These are phyloP conservation scores for Cladophialophora bantiana DNA, from an alignment of 2,329 filamentous ascomycete genomes.

Conservation along the genomic window DNA sequence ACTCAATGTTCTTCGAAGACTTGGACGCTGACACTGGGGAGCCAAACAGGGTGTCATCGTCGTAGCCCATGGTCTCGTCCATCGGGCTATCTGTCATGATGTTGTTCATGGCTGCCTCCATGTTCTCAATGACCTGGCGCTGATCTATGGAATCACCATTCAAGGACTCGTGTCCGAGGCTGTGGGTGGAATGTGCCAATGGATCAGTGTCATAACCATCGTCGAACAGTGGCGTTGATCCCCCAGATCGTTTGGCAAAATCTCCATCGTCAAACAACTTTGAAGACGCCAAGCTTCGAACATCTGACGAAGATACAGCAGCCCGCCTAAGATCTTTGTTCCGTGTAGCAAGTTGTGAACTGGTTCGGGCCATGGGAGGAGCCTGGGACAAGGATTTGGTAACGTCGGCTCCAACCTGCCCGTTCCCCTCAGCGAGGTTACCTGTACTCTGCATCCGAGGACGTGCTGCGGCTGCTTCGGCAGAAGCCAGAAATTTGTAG, in stretches of 20 bases:
- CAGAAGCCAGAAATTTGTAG: constrained; percentile 92
- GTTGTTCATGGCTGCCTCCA: constrained; percentile 88
- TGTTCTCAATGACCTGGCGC: constrained; percentile 83
- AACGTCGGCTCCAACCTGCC: background rate
- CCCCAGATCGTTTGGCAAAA: constrained; percentile 25
- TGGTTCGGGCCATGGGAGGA: constrained; percentile 56
- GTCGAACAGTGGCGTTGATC: constrained; percentile 71
- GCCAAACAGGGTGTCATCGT: constrained; percentile 46
- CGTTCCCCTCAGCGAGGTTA: constrained; percentile 26
- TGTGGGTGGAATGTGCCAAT: constrained; percentile 78
- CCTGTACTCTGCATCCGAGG: constrained; percentile 28
- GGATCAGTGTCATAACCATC: constrained; percentile 77
- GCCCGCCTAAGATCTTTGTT: constrained; percentile 64
- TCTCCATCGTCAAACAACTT: constrained; percentile 55
- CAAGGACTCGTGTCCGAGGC: constrained; percentile 73
- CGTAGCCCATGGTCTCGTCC: constrained; percentile 47
- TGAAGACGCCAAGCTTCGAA: constrained; percentile 54
- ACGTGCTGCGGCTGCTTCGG: constrained; percentile 64
- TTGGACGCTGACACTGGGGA: constrained; percentile 59
- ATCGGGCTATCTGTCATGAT: constrained; percentile 82
- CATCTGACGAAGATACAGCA: constrained; percentile 67
- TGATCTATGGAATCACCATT: constrained; percentile 68
- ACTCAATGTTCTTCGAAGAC: constrained; percentile 64
- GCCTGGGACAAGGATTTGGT: constrained; percentile 43
- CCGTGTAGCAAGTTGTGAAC: constrained; percentile 55